phyloP scores from a whole-genome alignment of 2,329 filamentous ascomycete species.

The Fusarium chuoi region DNA sequence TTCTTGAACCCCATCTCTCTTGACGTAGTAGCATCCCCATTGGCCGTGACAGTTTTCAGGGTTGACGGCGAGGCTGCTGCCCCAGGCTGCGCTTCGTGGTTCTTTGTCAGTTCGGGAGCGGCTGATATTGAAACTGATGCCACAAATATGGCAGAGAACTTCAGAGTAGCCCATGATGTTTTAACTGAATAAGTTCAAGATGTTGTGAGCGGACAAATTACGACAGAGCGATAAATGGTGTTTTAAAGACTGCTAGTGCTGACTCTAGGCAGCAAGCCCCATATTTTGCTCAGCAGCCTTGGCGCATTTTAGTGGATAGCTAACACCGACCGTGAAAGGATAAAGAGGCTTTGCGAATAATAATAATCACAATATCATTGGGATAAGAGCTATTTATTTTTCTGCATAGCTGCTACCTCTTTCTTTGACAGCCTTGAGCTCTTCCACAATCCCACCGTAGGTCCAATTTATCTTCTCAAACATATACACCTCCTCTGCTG shows the following conservation, averaged over 20 bases:
- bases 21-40: constrained; percentile 5
- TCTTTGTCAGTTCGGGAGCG: constrained; percentile 38
- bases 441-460: background rate
- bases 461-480: background rate
- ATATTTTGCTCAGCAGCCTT: background rate
- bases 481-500: background rate
- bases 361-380: background rate
- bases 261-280: background rate
- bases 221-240: accelerated
- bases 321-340: background rate
- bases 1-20: background rate
- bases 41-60: background rate
- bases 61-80: background rate
- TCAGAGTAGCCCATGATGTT: constrained; percentile 3
- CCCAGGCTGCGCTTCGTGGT: constrained; percentile 31
- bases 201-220: background rate
- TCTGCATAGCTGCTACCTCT: accelerated
- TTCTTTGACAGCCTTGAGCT: background rate
- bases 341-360: background rate
- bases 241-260: background rate
- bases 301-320: background rate
- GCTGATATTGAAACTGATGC: constrained; percentile 45
- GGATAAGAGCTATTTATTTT: background rate
- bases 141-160: background rate
- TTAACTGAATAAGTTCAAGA: accelerated